A percentile compares a stretch with the other conserved stretches of the same genome.
Conservation (phyloP, 108 stramenopile genomes). For the Nitzschia sp. region DNA sequence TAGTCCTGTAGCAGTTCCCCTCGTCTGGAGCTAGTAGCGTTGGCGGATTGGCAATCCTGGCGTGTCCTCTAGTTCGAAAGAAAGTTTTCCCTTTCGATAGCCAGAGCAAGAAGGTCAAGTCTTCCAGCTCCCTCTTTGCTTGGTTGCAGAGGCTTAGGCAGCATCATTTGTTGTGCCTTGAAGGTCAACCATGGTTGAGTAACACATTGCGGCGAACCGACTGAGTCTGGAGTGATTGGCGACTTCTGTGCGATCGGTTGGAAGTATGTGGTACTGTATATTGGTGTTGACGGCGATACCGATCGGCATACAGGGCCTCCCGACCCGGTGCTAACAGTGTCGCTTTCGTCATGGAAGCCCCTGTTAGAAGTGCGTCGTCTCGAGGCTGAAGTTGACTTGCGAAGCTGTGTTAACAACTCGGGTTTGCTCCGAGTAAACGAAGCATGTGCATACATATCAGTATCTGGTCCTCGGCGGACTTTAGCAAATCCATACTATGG, state of each 20-base stretch:
- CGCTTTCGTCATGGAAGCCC: slow-evolving; percentile 1
- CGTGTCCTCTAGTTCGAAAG: background rate
- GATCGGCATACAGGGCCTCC: slow-evolving; percentile 1
- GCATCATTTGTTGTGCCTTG: slow-evolving; percentile 17
- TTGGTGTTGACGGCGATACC: slow-evolving; percentile 19
- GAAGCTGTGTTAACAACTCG: slow-evolving; percentile 56
- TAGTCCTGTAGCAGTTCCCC: too few relatives aligned
- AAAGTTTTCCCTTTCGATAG: slow-evolving; percentile 34
- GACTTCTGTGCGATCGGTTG: slow-evolving; percentile 4
- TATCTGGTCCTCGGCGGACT: slow-evolving; percentile 73
- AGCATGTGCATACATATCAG: slow-evolving; percentile 78
- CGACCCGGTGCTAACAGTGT: background rate
- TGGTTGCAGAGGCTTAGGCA: slow-evolving; percentile 13
- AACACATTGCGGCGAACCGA: background rate
- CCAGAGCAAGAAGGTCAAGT: slow-evolving; percentile 54
- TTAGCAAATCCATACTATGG: slow-evolving; percentile 85
- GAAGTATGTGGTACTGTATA: background rate
- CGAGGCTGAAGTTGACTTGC: slow-evolving; percentile 47
- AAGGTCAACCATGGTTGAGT: slow-evolving; percentile 31
- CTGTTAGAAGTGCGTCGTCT: slow-evolving; percentile 15
- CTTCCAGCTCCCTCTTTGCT: slow-evolving; percentile 27
- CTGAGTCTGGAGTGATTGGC: background rate
- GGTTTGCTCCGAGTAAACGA: slow-evolving; percentile 60
- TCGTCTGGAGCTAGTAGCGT: background rate
- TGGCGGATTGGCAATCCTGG: background rate